Evolutionary conservation across 1,284 basidiomycete species (phyloP).

Genomic region (Moesziomyces globuligerus): DNA sequence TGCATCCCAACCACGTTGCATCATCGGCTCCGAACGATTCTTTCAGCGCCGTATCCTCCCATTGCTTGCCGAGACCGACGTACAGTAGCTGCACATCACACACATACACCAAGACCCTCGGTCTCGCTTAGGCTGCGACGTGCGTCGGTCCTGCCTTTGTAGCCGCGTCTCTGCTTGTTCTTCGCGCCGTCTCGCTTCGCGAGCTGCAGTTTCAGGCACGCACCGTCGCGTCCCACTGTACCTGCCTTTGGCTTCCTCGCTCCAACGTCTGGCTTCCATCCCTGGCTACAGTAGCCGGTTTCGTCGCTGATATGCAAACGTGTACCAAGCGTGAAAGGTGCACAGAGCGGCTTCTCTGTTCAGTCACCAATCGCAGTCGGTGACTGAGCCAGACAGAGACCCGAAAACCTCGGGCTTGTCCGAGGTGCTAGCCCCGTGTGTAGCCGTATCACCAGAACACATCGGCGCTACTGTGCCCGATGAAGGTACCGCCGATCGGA

Average conservation of each 20-base stretch:
- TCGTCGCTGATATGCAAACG: too few species aligned
- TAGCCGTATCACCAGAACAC: too few species aligned
- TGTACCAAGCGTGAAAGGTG: constrained; percentile 9
- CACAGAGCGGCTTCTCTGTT: constrained; percentile 2
- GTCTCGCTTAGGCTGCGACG: neutral
- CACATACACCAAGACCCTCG: neutral
- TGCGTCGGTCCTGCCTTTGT: constrained; percentile 1
- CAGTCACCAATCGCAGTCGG: neutral
- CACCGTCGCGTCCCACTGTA: neutral
- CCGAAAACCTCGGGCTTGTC: too few species aligned
- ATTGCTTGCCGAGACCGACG: neutral
- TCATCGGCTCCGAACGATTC: neutral
- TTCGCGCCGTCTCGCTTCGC: constrained; percentile 5
- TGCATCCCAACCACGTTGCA: neutral
- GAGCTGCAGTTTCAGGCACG: constrained; percentile 9
- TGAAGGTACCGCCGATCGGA: neutral
- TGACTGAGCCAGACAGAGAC: neutral
- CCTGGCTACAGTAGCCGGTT: too few species aligned
- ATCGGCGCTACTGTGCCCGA: too few species aligned
- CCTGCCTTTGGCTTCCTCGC: too few species aligned
- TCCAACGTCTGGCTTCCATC: too few species aligned
- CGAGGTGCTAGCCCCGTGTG: too few species aligned
- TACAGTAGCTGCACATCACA: neutral
- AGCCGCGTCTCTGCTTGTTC: neutral
- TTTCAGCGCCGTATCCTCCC: too few species aligned